A percentile compares a stretch with the other conserved stretches of the same genome.
Conservation (phyloP, 352 stramenopile species). For the Phytopythium montanum region DNA sequence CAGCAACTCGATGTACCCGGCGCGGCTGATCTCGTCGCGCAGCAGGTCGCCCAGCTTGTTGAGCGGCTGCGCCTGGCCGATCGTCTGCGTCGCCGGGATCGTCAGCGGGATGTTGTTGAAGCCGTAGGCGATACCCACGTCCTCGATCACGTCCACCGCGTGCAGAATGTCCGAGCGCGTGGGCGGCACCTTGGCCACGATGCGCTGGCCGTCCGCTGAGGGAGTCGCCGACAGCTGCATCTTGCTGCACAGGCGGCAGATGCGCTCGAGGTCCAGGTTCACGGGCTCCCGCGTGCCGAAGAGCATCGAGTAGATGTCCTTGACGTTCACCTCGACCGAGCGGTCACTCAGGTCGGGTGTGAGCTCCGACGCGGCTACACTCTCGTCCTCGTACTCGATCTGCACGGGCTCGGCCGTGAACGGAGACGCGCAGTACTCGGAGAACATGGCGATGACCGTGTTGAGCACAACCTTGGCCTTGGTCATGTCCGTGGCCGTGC, state of each 20-base stretch:
- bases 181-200: constrained; percentile 94
- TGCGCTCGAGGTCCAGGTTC: constrained; percentile 84
- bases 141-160: constrained; percentile 98
- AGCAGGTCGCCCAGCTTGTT: constrained; percentile 98
- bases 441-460: constrained; percentile 99
- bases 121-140: constrained; percentile 99
- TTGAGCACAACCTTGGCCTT: constrained; percentile 99
- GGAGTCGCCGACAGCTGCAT: constrained; percentile 95
- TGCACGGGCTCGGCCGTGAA: constrained; percentile 97
- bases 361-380: constrained; percentile 54
- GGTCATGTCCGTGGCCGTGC: constrained; percentile 98
- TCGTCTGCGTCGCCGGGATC: constrained; percentile 94
- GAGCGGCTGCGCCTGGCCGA: constrained; percentile 94
- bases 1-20: constrained; percentile 97
- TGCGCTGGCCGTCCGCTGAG: constrained; percentile 53
- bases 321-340: constrained; percentile 78
- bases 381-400: constrained; percentile 94
- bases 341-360: constrained; percentile 94
- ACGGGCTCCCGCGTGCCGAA: constrained; percentile 74
- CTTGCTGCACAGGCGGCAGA: constrained; percentile 95
- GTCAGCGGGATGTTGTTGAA: constrained; percentile 99
- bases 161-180: constrained; percentile 99
- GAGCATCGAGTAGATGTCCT: constrained; percentile 88
- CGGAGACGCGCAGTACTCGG: constrained; percentile 95
- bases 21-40: constrained; percentile 96